A percentile compares a stretch with the other conserved stretches of the same genome.
These are phyloP conservation scores for Zymoseptoria passerinii DNA, from an alignment of 2,329 filamentous ascomycete species.

Conservation along the genomic window DNA sequence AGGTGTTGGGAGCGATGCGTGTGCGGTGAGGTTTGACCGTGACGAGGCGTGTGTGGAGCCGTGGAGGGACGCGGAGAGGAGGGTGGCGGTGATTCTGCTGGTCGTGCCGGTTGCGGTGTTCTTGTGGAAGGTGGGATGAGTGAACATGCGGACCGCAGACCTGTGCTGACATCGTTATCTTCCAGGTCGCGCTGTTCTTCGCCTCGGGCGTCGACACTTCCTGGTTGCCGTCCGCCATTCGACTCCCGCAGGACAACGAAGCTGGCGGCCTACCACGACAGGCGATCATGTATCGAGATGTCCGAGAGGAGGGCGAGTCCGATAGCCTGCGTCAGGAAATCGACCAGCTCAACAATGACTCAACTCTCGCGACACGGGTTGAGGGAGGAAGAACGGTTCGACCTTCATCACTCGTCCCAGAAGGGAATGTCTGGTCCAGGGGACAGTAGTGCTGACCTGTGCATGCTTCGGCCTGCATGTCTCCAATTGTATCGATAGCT, in stretches of 20 bases:
- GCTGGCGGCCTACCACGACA: slow-evolving; percentile 4
- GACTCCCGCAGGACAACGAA: slow-evolving; percentile 17
- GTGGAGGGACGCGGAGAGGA: slow-evolving; percentile 51
- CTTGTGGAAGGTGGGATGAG: slow-evolving; percentile 45
- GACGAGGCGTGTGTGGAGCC: slow-evolving; percentile 42
- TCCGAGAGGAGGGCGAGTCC: slow-evolving; percentile 20
- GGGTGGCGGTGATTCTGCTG: slow-evolving; percentile 48
- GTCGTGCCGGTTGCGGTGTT: slow-evolving; percentile 47
- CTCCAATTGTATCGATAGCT: background rate
- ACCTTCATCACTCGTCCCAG: slow-evolving; percentile 10
- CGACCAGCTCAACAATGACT: slow-evolving; percentile 24
- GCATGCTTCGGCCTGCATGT: background rate
- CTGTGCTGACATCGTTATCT: background rate
- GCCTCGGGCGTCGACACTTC: slow-evolving; percentile 18
- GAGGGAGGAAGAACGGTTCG: slow-evolving; percentile 17
- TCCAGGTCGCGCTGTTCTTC: slow-evolving; percentile 22
- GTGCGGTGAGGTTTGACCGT: slow-evolving; percentile 42
- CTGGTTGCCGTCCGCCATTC: slow-evolving; percentile 24
- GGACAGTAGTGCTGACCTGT: slow-evolving; percentile 5
- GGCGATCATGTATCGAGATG: slow-evolving; percentile 21
- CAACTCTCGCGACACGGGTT: slow-evolving; percentile 22
- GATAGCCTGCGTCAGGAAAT: slow-evolving; percentile 24
- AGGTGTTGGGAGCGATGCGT: slow-evolving; percentile 31
- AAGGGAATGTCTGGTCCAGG: background rate
- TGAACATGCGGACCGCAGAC: no score